Base-by-base conservation (phyloP, 1,284 basidiomycete species). In the Melampsora americana region DNA sequence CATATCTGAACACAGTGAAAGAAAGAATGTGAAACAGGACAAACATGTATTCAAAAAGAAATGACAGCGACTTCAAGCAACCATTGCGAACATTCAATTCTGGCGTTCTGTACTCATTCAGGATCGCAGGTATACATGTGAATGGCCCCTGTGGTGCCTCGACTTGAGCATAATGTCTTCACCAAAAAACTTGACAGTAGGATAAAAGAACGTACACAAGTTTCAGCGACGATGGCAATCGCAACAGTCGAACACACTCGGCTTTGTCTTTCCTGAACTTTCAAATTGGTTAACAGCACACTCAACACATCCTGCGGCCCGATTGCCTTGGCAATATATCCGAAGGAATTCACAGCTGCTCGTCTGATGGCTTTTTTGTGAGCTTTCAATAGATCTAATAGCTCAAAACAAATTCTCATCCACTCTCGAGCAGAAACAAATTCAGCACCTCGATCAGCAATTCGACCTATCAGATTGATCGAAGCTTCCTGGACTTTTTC, bases 401-500 rank as follows among this genome's bases (percentile, higher is more conserved):
- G 86, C 84, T 99, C 96, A 84, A 99, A 99, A 83, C 96, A 99
- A 83, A 99, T 99, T 81, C 96, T 90, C 96, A 99, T 99, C 82
- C 82, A 83, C 85, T 99, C 96, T 82, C 95, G 89, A 28, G 96
- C 95, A 35, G 94, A 94, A 0, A 99, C 96, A 78, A 93, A 98
- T 84, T 99, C 96, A 53, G 96, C 93, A 77, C 96, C 96, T 83
- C 96, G 93, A 89, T 99, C 96, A 77, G 96, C 95, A 89, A 99
- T 98, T 84, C 95, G 93, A 80, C 96, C 96, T 80, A 99, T 99
- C 85, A 99, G 87, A 85, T 99, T 99, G 86, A 99, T 99, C 2
- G 93, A 97, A 0, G 96, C 94, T 83, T 99, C 96, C 84, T 99
- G 96, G 79, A 99, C 96, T 83, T 99, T 99, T 84, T 99, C 96